A percentile compares a stretch with the other conserved stretches of the same genome.
Evolutionary conservation across 352 stramenopile species (phyloP).

Genomic region (Pythium brachiatum): DNA sequence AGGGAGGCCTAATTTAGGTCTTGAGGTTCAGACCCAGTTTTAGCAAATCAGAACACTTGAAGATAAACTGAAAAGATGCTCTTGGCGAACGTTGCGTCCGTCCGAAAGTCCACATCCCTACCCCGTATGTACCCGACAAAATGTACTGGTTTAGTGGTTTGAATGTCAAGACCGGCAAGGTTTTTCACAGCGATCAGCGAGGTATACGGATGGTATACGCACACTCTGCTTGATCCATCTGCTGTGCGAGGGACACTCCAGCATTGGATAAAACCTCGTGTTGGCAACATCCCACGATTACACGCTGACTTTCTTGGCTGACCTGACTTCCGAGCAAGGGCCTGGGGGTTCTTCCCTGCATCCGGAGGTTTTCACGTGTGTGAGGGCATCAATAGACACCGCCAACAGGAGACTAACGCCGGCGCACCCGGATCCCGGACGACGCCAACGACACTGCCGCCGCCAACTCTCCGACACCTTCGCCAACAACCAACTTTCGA

Average conservation of each 20-base stretch:
- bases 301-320: constrained; percentile 24
- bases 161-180: no score
- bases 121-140: background rate
- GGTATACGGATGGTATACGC: constrained; percentile 5
- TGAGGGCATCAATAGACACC: constrained; percentile 4
- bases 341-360: constrained; percentile 2
- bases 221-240: background rate
- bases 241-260: background rate
- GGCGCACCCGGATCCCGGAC: background rate
- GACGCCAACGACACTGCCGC: constrained; percentile 5
- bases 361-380: constrained; percentile 2
- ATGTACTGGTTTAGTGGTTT: no score
- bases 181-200: background rate
- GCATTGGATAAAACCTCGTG: constrained; percentile 2
- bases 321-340: background rate
- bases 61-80: constrained; percentile 1
- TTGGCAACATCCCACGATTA: constrained; percentile 1
- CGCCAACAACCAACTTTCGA: background rate
- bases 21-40: no score
- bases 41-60: background rate
- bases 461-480: background rate
- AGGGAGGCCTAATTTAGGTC: no score
- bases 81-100: background rate
- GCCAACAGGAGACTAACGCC: background rate
- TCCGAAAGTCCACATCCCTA: background rate